A percentile compares a stretch with the other conserved stretches of the same genome.
phyloP scores from a whole-genome alignment of 208 protist genomes.

The Trypanosoma melophagium region DNA sequence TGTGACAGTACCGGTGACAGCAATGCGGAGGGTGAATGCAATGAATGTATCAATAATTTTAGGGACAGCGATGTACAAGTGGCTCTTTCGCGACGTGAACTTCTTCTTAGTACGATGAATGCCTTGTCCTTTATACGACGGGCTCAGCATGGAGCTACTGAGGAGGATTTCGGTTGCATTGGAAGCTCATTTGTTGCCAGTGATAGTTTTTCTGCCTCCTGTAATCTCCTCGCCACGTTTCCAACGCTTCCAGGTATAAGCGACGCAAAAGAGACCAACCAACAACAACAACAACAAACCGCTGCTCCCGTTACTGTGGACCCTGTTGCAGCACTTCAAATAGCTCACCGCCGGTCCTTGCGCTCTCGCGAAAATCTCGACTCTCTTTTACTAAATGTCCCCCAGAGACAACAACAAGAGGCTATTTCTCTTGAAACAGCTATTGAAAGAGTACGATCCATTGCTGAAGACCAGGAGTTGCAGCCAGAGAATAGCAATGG shows the following conservation, averaged over 20 bases:
- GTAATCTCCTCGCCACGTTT: background rate
- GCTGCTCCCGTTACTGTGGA: background rate
- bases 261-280: background rate
- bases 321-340: constrained; percentile 13
- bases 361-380: constrained; percentile 11
- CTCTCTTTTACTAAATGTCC: constrained; percentile 12
- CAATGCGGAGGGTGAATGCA: background rate
- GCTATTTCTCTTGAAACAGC: constrained; percentile 9
- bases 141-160: background rate
- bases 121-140: constrained; percentile 12
- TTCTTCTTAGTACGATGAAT: constrained; percentile 7
- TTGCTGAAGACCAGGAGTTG: background rate
- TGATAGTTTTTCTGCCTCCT: background rate
- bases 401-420: background rate
- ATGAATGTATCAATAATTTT: background rate
- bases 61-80: background rate
- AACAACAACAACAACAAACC: background rate
- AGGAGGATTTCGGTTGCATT: background rate
- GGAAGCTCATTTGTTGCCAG: background rate
- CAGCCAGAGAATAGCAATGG: background rate
- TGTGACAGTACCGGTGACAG: background rate
- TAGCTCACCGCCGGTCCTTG: constrained; percentile 4
- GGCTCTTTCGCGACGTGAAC: background rate
- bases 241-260: background rate
- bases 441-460: constrained; percentile 10